Conservation (phyloP, 2,329 filamentous ascomycete genomes). For the Aureobasidium leucospermi region DNA sequence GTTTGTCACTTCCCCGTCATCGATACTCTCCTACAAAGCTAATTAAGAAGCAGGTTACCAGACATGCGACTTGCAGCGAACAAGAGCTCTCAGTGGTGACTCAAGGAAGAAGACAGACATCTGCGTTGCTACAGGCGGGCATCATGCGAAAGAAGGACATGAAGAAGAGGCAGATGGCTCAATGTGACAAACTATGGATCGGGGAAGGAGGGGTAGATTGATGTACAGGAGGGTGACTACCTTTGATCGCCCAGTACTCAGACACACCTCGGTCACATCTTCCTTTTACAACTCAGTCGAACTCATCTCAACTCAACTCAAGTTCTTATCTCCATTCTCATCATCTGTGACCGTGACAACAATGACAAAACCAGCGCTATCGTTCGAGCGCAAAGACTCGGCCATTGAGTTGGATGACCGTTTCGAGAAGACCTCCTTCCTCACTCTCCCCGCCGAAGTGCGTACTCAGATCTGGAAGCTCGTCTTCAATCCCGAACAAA, state of each 20-base stretch:
- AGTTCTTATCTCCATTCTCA: no score
- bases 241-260: background rate
- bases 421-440: constrained; percentile 12
- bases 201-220: background rate
- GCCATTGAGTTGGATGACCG: constrained; percentile 10
- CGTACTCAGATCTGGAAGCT: constrained; percentile 12
- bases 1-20: background rate
- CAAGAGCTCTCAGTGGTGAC: no score
- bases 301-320: no score
- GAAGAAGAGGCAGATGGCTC: background rate
- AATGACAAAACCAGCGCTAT: background rate
- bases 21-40: no score
- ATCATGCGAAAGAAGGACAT: no score
- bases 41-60: no score
- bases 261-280: background rate
- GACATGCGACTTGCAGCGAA: no score
- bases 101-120: no score
- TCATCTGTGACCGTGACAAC: background rate
- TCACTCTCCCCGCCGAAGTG: constrained; percentile 13
- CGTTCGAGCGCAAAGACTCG: constrained; percentile 1
- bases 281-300: background rate
- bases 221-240: background rate
- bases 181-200: background rate
- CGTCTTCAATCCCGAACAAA: constrained; percentile 8
- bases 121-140: no score